phyloP scores from a whole-genome alignment of 805 yeast species.

The Allodekkera sacchari region DNA sequence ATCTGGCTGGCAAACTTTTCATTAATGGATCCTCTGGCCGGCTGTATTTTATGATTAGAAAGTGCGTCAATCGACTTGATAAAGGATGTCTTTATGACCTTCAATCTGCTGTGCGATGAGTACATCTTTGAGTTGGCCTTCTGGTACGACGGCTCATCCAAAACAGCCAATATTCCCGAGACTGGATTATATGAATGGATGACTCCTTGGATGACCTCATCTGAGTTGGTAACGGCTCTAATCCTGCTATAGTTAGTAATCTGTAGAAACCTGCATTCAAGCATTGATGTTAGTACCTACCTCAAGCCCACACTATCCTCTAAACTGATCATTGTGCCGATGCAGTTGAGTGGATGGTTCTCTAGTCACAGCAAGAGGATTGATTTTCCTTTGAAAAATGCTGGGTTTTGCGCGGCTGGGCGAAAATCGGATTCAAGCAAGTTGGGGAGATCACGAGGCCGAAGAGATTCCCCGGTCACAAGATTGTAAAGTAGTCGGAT shows the following conservation, averaged over 20 bases:
- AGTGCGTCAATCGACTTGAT: constrained; percentile 41
- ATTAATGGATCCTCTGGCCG: constrained; percentile 11
- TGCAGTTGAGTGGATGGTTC: no score
- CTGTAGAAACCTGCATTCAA: not conserved
- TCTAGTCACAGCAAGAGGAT: no score
- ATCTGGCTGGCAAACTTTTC: constrained; percentile 15
- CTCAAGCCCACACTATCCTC: constrained; percentile 26
- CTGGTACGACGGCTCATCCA: constrained; percentile 18
- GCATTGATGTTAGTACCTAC: constrained; percentile 16
- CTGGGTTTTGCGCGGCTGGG: no score
- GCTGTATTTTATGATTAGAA: constrained; percentile 31
- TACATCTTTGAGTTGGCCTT: constrained; percentile 9
- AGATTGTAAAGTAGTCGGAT: no score
- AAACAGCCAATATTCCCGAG: constrained; percentile 32
- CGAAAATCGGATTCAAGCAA: no score
- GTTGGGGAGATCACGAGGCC: no score
- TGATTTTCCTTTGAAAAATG: no score
- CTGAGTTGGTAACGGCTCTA: constrained; percentile 50
- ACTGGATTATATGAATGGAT: constrained; percentile 54
- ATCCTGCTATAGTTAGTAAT: constrained; percentile 31
- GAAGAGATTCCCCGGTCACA: no score
- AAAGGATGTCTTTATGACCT: constrained; percentile 48
- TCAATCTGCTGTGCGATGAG: constrained; percentile 23
- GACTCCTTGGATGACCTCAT: constrained; percentile 46
- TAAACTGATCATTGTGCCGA: constrained; percentile 17